phyloP scores from a whole-genome alignment of 768 basidiomycete genomes.

The Pleurotus tuoliensis region DNA sequence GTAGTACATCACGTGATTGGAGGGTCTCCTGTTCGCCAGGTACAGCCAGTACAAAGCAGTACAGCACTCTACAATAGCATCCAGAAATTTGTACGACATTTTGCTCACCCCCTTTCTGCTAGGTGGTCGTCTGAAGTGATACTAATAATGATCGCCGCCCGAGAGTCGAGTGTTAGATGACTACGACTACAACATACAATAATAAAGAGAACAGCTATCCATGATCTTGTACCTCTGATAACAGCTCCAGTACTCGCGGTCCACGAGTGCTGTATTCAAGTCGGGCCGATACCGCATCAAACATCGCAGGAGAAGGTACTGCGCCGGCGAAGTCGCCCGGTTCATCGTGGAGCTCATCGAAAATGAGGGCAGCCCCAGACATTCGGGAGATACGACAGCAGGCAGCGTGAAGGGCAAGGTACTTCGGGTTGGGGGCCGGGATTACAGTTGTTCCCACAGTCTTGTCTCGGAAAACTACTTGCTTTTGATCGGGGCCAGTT shows the following conservation, averaged over 20 bases:
- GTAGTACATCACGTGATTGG: not conserved
- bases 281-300: not conserved
- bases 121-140: no score
- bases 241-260: not conserved
- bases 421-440: not conserved
- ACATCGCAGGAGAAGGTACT: not conserved
- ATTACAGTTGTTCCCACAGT: not conserved
- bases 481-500: not conserved
- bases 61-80: no score
- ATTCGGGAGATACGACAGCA: conserved; percentile 8
- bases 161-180: no score
- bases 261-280: not conserved
- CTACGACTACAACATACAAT: no score
- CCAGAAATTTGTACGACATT: no score
- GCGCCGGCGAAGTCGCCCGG: no score
- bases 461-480: not conserved
- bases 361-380: conserved; percentile 8
- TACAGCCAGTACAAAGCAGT: no score
- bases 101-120: no score
- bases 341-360: not conserved
- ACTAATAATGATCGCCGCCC: no score
- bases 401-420: conserved; percentile 8
- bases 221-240: no score
- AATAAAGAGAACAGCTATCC: no score
- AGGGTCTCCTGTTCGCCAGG: not conserved